Base-by-base conservation (phyloP, 257 asterid genomes). In the Plantago major region DNA sequence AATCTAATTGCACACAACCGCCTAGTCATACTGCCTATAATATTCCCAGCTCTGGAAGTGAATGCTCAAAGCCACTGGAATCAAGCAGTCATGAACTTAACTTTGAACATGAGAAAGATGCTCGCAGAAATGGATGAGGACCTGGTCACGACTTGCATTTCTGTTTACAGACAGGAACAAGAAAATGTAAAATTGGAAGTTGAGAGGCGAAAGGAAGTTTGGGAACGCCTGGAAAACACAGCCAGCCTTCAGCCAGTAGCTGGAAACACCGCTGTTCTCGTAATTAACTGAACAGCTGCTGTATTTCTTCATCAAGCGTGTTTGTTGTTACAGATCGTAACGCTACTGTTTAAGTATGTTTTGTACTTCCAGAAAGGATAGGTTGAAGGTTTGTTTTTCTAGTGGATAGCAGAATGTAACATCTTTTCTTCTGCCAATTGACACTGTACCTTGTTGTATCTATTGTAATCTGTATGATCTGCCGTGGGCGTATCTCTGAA, bases 11-110 rank as follows among this genome's bases (percentile, higher is more conserved):
- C 81, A 59, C 90, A 77, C 44, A 91, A 91, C 69, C 83, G 94
- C 48, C 85, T 84, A 49, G 80, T 74, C 3, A 76, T 91, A 42
- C 83, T 91, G 55, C 98, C 98, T 0, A 76, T 91, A 55, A 52
- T 91, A 30, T 75, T 86, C 70, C 96, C 94, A 55, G 85, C 96
- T 15, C 78, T 91, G 46, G 96, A 91, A 72, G 73, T 62, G 14
- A 88, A 86, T 46, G 77, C 79, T 8, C 75, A 78, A 67, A 73
- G 65, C 74, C 96, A 91, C 78, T 91, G 96, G 98, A 88, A 86
- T 73, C 94, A 74, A 9, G 81, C 85, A 5, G 94, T 88, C 48
- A 73, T 88, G 60, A 91, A 80, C 76, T 60, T 84, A 65, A 82
- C 96, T 37, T 52, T 82, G 42, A 86, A 84, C n/a, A 83, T 88